Evolutionary conservation across 257 asterid genomes (phyloP).

Genomic region (Anisodus acutangulus): DNA sequence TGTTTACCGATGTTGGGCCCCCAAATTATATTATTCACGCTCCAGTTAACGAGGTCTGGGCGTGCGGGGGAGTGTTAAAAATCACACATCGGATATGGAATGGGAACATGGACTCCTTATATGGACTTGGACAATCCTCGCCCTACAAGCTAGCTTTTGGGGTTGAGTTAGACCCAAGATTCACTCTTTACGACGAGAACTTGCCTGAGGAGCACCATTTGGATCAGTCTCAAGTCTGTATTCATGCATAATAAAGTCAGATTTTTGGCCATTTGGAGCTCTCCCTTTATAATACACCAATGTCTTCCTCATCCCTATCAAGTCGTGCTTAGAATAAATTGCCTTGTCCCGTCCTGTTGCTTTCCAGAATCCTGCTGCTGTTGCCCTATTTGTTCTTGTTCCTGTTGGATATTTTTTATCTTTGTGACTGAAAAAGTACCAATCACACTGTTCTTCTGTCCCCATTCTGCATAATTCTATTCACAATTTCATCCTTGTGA

Average conservation of each 20-base stretch:
- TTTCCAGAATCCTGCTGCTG: slow-evolving; percentile 96
- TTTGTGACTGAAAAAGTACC: slow-evolving; percentile 95
- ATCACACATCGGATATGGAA: too few species aligned
- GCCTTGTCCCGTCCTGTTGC: slow-evolving; percentile 97
- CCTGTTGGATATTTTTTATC: slow-evolving; percentile 96
- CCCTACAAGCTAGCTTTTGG: too few species aligned
- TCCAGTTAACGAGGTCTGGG: too few species aligned
- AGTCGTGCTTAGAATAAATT: slow-evolving; percentile 76
- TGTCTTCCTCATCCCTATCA: slow-evolving; percentile 92
- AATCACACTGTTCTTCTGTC: slow-evolving; percentile 77
- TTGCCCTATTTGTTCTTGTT: slow-evolving; percentile 90
- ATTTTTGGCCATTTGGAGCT: slow-evolving; percentile 94
- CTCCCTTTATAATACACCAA: slow-evolving; percentile 85
- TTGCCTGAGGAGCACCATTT: slow-evolving; percentile 84
- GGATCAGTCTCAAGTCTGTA: slow-evolving; percentile 91
- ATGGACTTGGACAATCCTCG: too few species aligned
- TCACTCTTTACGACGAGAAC: not conserved
- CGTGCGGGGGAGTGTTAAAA: too few species aligned
- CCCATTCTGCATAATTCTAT: slow-evolving; percentile 90
- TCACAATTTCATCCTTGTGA: not conserved
- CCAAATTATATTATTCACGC: too few species aligned
- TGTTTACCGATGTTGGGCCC: too few species aligned
- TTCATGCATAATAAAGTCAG: slow-evolving; percentile 96
- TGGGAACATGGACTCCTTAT: too few species aligned
- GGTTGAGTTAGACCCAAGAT: too few species aligned